Conservation (phyloP, 1,139 yeast genomes). For the Hyphopichia khmerensis region DNA sequence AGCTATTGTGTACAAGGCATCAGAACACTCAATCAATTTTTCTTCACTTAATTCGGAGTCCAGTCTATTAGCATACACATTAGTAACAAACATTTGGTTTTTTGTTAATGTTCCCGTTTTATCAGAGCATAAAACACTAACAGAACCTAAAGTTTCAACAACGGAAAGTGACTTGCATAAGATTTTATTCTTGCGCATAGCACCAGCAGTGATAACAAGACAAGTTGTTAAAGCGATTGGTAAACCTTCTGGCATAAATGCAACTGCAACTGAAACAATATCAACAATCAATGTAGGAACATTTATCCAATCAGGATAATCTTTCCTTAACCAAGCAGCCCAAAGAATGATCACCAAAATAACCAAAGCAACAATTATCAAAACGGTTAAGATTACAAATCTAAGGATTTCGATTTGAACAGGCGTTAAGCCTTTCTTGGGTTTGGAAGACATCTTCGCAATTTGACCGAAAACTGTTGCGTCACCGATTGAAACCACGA, state of each 20-base stretch:
- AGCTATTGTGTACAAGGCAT: slow-evolving; percentile 22
- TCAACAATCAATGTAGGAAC: slow-evolving; percentile 32
- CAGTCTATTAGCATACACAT: slow-evolving; percentile 20
- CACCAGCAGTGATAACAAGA: slow-evolving; percentile 28
- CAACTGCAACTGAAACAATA: slow-evolving; percentile 32
- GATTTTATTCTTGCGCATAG: slow-evolving; percentile 27
- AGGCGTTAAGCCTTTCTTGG: slow-evolving; percentile 30
- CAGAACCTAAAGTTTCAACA: slow-evolving; percentile 35
- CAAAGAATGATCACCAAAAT: slow-evolving; percentile 34
- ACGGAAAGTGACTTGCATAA: slow-evolving; percentile 31
- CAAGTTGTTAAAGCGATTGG: slow-evolving; percentile 37
- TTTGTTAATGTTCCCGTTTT: slow-evolving; percentile 39
- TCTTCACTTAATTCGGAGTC: slow-evolving; percentile 13
- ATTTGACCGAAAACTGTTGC: slow-evolving; percentile 32
- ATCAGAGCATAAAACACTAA: slow-evolving; percentile 34
- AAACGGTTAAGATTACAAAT: slow-evolving; percentile 22
- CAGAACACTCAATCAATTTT: neutral
- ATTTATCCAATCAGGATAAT: slow-evolving; percentile 32
- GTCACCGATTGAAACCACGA: slow-evolving; percentile 33
- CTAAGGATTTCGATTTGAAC: slow-evolving; percentile 30
- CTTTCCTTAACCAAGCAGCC: slow-evolving; percentile 42
- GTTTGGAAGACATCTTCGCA: slow-evolving; percentile 30
- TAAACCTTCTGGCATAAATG: slow-evolving; percentile 37
- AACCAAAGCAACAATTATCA: slow-evolving; percentile 21
- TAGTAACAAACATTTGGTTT: slow-evolving; percentile 31